phyloP scores from a whole-genome alignment of 345 rosid species.

The Brassica juncea region DNA sequence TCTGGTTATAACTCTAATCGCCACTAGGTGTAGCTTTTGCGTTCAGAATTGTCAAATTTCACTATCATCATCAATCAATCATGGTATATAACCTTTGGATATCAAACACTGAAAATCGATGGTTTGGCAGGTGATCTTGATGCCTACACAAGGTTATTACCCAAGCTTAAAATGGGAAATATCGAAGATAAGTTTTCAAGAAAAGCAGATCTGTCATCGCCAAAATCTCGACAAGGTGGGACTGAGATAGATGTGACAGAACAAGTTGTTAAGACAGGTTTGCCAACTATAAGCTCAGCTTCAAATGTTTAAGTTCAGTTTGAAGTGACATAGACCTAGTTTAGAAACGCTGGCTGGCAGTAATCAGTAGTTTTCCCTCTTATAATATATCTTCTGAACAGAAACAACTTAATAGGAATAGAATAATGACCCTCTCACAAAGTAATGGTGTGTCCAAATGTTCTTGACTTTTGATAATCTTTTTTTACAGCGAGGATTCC shows the following conservation, averaged over 20 bases:
- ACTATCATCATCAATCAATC: not conserved
- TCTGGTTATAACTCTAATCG: not conserved
- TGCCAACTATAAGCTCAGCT: constrained; percentile 37
- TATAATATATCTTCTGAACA: not conserved
- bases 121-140: constrained; percentile 74
- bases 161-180: constrained; percentile 78
- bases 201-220: constrained; percentile 38
- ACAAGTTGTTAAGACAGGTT: constrained; percentile 82
- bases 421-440: not conserved
- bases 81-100: constrained; percentile 1
- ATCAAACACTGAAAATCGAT: not conserved
- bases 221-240: constrained; percentile 45
- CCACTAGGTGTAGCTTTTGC: constrained; percentile 10
- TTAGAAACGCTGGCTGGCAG: constrained; percentile 2
- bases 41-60: constrained; percentile 19
- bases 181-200: constrained; percentile 63
- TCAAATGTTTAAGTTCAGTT: not conserved
- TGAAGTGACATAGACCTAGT: constrained; percentile 3
- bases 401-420: not conserved
- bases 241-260: constrained; percentile 56
- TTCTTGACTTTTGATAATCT: not conserved
- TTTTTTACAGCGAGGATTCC: constrained; percentile 69
- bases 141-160: constrained; percentile 61
- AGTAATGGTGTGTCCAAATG: not conserved
- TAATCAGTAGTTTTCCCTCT: not conserved